Evolutionary conservation across 805 yeast genomes (phyloP), one percentile per base, ranked within the genome.

Genomic region (Candida awuae): DNA sequence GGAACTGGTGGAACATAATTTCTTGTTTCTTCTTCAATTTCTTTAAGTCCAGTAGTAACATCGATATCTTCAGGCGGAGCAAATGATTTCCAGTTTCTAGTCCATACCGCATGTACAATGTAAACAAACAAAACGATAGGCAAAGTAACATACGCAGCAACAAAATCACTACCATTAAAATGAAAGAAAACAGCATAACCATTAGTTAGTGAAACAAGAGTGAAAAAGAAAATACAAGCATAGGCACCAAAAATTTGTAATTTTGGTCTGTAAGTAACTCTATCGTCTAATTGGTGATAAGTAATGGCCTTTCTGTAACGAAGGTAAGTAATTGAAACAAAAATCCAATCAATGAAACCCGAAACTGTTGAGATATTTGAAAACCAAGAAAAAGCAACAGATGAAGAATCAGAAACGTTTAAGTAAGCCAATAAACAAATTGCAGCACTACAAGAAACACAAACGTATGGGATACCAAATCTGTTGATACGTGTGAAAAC

Each of bases 71-170:
- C 75, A 3, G 69, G 57, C 18, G 82, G 77, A 18, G 63, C 62
- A 43, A 68, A 61, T 66, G 73, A 67, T 35, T 51, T 57, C 59
- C 65, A 65, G 36, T 68, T 67, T 34, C 60, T 64, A 27, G 63
- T 59, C 58, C 67, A 74, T 5, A 67, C 6, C 49, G 74, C 72
- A 59, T 80, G 86, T 6, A 77, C 83, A 32, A 71, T 44, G 56
- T 74, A 80, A 32, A 81, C 61, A 4, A 61, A 60, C 3, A 72
- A 43, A 46, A 75, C 68, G 41, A 73, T 66, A 26, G 81, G 84
- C 35, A 81, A 53, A 0, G 86, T 80, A 43, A 81, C 66, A 58
- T 81, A 81, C 8, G 87, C 82, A 25, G 88, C 87, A 36, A 81
- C 60, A 50, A 81, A 81, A 55, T 77, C 79, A 6, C 72, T 57